These are phyloP conservation scores for Pterocarpus macrocarpus DNA, from an alignment of 306 rosid genomes.

Conservation along the genomic window DNA sequence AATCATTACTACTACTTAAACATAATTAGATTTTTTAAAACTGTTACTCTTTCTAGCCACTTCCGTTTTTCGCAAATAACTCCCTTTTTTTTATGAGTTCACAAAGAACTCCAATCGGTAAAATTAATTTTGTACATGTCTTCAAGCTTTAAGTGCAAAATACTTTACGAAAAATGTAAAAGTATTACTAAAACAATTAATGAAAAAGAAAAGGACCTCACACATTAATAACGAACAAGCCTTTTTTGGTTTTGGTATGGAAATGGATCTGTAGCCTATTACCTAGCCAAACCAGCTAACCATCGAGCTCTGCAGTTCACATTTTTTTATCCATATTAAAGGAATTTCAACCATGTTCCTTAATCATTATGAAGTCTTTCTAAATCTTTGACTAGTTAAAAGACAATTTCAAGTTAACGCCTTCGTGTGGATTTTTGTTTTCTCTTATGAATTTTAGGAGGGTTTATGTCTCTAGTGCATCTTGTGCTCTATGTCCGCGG, in stretches of 20 bases:
- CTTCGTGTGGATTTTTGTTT: not conserved
- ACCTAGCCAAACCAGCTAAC: constrained; percentile 47
- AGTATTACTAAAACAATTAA: constrained; percentile 12
- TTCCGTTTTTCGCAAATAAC: not conserved
- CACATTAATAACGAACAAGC: constrained; percentile 40
- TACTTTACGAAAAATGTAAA: not conserved
- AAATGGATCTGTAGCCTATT: constrained; percentile 48
- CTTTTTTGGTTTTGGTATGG: constrained; percentile 42
- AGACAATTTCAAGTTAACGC: not conserved
- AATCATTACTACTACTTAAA: not conserved
- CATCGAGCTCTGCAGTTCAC: constrained; percentile 17
- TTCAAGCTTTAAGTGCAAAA: not conserved
- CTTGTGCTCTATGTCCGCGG: not conserved
- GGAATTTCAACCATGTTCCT: not conserved
- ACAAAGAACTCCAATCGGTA: not conserved
- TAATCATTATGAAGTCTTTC: not conserved
- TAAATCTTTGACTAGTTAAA: not conserved
- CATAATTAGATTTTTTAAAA: not conserved
- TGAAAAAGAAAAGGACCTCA: constrained; percentile 51
- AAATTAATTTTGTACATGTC: not conserved
- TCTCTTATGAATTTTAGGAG: not conserved
- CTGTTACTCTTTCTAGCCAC: not conserved
- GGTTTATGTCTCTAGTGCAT: not conserved
- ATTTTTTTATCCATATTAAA: not conserved
- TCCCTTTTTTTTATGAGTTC: not conserved